These are phyloP conservation scores for Trichoderma sp. DNA, from an alignment of 2,329 filamentous ascomycete species.

Conservation along the genomic window DNA sequence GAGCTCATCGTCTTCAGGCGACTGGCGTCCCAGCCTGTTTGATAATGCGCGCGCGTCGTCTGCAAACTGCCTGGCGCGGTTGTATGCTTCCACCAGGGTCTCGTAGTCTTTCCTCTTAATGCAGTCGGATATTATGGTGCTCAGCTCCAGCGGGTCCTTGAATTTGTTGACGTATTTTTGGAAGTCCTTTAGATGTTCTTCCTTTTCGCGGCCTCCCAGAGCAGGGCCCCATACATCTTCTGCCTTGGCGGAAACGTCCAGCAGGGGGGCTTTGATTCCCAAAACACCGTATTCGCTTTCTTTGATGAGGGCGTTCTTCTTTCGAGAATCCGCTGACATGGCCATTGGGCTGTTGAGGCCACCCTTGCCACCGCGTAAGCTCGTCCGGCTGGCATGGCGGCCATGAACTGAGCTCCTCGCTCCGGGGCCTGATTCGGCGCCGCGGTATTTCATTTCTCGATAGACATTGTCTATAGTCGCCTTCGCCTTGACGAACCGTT, in stretches of 20 bases:
- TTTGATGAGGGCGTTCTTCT: conserved; percentile 88
- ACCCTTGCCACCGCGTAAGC: conserved; percentile 52
- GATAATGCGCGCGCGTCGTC: conserved; percentile 75
- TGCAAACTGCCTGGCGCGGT: conserved; percentile 76
- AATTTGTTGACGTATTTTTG: conserved; percentile 75
- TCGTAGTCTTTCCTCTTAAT: conserved; percentile 94
- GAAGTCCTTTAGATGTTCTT: conserved; percentile 80
- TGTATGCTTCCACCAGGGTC: conserved; percentile 81
- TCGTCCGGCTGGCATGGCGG: conserved; percentile 67
- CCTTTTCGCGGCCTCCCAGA: conserved; percentile 85
- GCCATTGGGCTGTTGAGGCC: conserved; percentile 43
- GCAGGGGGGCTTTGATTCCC: conserved; percentile 83
- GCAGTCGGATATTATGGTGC: conserved; percentile 73
- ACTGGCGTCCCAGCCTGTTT: conserved; percentile 53
- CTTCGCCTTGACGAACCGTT: conserved; percentile 95
- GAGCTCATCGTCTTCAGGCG: conserved; percentile 74
- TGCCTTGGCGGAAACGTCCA: conserved; percentile 89
- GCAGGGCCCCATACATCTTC: conserved; percentile 98
- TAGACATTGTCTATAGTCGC: conserved; percentile 99
- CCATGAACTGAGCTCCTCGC: conserved; percentile 51
- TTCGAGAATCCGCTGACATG: conserved; percentile 57
- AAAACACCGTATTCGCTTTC: conserved; percentile 89
- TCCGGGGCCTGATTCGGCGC: conserved; percentile 52
- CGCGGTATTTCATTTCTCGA: conserved; percentile 87
- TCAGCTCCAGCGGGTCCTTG: conserved; percentile 79